Base-by-base conservation (phyloP, 2,329 filamentous ascomycete species). In the Thielaviopsis punctulata region DNA sequence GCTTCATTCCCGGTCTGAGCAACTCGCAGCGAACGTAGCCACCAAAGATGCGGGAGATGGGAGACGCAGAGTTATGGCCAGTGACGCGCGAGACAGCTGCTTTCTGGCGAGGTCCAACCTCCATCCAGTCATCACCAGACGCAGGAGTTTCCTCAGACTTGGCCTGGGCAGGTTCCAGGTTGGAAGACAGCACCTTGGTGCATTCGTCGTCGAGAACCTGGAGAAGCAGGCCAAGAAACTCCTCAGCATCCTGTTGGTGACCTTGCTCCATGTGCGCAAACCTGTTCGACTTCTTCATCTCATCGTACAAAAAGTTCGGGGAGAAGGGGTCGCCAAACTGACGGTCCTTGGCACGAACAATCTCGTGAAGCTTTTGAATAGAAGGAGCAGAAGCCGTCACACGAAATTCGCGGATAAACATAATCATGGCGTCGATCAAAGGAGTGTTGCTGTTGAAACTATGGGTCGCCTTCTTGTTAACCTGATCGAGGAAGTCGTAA, bases 381-480 rank as follows among this genome's bases (percentile, higher is more conserved):
- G 84, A 82, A 2, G 73, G 69, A 5, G 85, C 84, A n/a, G 85
- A 83, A 62, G 86, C 84, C 59, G 95, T 85, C 24, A 88, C 73
- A 56, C 82, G 83, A 68, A 92, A 96, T 65, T 96, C 92, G 58
- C 82, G 80, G 79, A 95, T 84, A 63, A 96, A 95, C 79, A 94
- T 84, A 60, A 96, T 92, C 86, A 96, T 88, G 21, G 90, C 86
- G 69, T 98, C 92, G 59, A 98, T 76, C 59, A 98, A 70, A 57
- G 92, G 92, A 18, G 89, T 94, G 60, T 95, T 84, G 65, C 86
- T 93, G 67, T 95, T 95, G 73, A 98, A 94, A 63, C 84, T 94
- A 67, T 95, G 81, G 25, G 80, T 80, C 51, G 86, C 86, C 60
- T 83, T 82, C 65, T 86, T 86, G 64, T 86, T 80, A 55, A 95